Evolutionary conservation across 2,329 filamentous ascomycete genomes (phyloP), one percentile per base, ranked within the genome.

Genomic region (Aureobasidium pullulans): DNA sequence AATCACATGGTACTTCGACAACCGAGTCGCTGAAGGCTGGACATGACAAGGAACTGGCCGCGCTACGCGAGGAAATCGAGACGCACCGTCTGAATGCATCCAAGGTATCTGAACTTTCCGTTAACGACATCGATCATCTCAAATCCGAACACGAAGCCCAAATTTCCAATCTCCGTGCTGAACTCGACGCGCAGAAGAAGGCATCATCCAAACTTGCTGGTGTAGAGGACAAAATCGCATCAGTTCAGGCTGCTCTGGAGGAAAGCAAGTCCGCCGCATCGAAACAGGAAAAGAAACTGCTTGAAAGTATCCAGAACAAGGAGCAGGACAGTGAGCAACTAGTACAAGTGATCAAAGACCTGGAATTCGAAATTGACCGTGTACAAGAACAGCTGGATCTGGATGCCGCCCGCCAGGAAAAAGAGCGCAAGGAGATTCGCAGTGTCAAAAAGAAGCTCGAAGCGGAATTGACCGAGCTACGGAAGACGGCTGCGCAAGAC

Each of bases 341-440:
- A 19, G 67, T 64, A 8, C 59, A 61, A 44, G 68, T 71, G 3
- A 68, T 72, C 29, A 62, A 66, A 23, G 70, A 72, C 36, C 61
- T 72, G 44, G 65, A 65, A 60, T 59, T 67, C 40, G 70, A 72
- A 63, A 72, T 72, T 44, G 67, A 70, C 43, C 62, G 66, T n/a
- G 70, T 67, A 47, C 67, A 72, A 61, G 52, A 65, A 49, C 60
- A 62, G 40, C 43, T 64, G 19, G 63, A 64, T 34, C 48, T 47
- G 28, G 63, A 62, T 40, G 58, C 43, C 11, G 54, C n/a, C 6
- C 50, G 56, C 34, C 47, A 62, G 37, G 54, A 57, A 44, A 47
- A 59, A 32, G 60, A 61, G 40, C 57, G 61, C 28, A 59, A 63
- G 48, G 61, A 65, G 37, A 50, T 59, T 15, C 39, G 37, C 2